Evolutionary conservation across 2,329 filamentous ascomycete species (phyloP), one percentile per base, ranked within the genome.

Genomic region (Aureobasidium sp.): DNA sequence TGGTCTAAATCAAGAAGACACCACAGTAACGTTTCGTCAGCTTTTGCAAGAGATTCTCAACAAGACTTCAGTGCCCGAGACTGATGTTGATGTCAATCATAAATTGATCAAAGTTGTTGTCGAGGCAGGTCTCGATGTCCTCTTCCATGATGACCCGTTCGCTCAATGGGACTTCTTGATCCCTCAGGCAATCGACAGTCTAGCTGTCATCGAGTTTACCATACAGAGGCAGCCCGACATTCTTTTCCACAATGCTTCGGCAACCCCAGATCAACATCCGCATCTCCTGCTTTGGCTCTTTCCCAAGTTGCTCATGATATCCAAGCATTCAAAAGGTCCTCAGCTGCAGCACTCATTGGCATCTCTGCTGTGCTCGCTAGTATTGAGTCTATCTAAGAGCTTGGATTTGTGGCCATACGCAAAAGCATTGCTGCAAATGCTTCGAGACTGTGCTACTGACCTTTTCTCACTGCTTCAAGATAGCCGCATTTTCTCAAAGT

Each of bases 51-150:
- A 87, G 67, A 82, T 85, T 25, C 71, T 86, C 6, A 74, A 75
- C 37, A 74, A 77, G 49, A 74, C 75, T 17, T 75, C 72, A 14
- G 79, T 75, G 17, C 78, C 81, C 61, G 83, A 87, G 65, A 85
- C 89, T 48, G 86, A 88, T 66, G 76, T 89, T 48, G 82, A 87
- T 56, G 87, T 95, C 71, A 93, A 95, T 68, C 88, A 91, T 69
- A 89, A 91, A 75, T 82, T 97, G 55, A 87, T 96, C 58, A 91
- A 89, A 70, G 88, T 96, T 65, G 89, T 94, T 68, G 82, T 88
- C 55, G 87, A 89, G 70, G 89, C 90, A 63, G 88, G 91, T 25
- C 79, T 97, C 14, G 88, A 91, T 67, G 81, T 81, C 48, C 79
- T 89, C 51, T 81, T 82, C 66, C 81, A 84, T 70, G 84, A 91